These are phyloP conservation scores for Exserohilum rostratum DNA, from an alignment of 2,329 filamentous ascomycete species.

Conservation along the genomic window DNA sequence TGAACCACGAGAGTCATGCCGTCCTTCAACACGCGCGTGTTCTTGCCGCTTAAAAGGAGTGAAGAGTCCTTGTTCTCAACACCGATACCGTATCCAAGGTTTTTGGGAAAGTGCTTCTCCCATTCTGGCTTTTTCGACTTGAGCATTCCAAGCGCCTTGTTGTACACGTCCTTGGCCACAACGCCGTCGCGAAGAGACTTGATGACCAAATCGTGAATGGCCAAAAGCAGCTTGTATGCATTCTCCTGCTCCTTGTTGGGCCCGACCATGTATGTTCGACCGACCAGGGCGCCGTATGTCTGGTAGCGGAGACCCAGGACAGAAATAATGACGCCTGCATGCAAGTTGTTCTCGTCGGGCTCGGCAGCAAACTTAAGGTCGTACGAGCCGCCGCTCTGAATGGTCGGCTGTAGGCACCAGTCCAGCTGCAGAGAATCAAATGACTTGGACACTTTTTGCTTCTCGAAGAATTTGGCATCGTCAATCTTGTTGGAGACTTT, in stretches of 20 bases:
- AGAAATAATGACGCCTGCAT: conserved; percentile 91
- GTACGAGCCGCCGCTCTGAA: conserved; percentile 95
- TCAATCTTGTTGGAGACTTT: conserved; percentile 92
- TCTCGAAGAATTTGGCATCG: conserved; percentile 91
- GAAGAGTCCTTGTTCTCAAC: conserved; percentile 88
- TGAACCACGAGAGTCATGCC: conserved; percentile 96
- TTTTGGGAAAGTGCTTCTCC: conserved; percentile 93
- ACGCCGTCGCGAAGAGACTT: conserved; percentile 90
- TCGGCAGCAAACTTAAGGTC: conserved; percentile 82
- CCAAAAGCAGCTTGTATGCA: conserved; percentile 87
- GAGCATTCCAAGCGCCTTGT: conserved; percentile 79
- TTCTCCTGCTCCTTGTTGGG: conserved; percentile 95
- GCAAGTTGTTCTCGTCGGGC: conserved; percentile 78
- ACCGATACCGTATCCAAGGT: conserved; percentile 88
- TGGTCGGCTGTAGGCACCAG: conserved; percentile 87
- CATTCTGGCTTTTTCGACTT: conserved; percentile 92
- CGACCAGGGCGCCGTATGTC: conserved; percentile 91
- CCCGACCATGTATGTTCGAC: conserved; percentile 93
- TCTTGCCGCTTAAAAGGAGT: conserved; percentile 86
- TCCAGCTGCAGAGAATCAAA: conserved; percentile 90
- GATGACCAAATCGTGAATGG: conserved; percentile 85
- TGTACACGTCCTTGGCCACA: conserved; percentile 86
- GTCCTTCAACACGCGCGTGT: conserved; percentile 80
- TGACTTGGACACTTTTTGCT: conserved; percentile 79
- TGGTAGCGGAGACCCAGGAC: conserved; percentile 93